phyloP scores from a whole-genome alignment of 768 basidiomycete species.

The Collybia sordida region DNA sequence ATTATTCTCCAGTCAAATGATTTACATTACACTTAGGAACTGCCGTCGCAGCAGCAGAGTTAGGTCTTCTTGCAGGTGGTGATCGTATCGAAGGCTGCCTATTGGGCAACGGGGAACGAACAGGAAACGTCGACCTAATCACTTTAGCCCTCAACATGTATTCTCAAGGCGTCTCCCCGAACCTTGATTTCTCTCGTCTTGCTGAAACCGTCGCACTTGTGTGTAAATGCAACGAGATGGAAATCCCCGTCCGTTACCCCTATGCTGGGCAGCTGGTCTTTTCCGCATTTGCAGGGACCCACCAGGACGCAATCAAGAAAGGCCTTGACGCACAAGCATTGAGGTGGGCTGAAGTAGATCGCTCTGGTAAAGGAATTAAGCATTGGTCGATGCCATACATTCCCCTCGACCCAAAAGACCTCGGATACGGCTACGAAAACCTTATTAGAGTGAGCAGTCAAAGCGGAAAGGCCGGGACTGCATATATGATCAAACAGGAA shows the following conservation, averaged over 20 bases:
- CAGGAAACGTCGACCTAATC: conserved; percentile 84
- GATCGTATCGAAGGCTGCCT: conserved; percentile 85
- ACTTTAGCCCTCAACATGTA: conserved; percentile 82
- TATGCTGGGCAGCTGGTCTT: conserved; percentile 86
- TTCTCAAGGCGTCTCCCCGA: conserved; percentile 76
- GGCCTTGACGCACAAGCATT: conserved; percentile 68
- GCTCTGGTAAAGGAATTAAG: conserved; percentile 39
- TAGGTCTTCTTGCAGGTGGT: conserved; percentile 75
- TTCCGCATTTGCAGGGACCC: conserved; percentile 83
- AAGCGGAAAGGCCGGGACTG: conserved; percentile 83
- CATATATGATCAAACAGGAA: conserved; percentile 78
- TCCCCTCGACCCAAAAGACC: conserved; percentile 82
- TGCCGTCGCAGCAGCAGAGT: conserved; percentile 79
- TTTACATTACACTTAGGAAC: conserved; percentile 42
- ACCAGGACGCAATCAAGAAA: conserved; percentile 88
- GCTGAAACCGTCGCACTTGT: conserved; percentile 74
- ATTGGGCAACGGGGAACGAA: conserved; percentile 84
- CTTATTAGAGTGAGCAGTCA: conserved; percentile 89
- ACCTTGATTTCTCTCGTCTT: conserved; percentile 75
- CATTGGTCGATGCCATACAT: conserved; percentile 82
- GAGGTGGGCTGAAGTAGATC: conserved; percentile 50
- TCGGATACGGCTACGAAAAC: conserved; percentile 83
- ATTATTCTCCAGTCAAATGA: not conserved
- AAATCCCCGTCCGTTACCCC: conserved; percentile 78
- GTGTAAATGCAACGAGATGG: conserved; percentile 76